These are phyloP conservation scores for Nigrograna mackinnonii DNA, from an alignment of 2,329 filamentous ascomycete genomes.

Conservation along the genomic window DNA sequence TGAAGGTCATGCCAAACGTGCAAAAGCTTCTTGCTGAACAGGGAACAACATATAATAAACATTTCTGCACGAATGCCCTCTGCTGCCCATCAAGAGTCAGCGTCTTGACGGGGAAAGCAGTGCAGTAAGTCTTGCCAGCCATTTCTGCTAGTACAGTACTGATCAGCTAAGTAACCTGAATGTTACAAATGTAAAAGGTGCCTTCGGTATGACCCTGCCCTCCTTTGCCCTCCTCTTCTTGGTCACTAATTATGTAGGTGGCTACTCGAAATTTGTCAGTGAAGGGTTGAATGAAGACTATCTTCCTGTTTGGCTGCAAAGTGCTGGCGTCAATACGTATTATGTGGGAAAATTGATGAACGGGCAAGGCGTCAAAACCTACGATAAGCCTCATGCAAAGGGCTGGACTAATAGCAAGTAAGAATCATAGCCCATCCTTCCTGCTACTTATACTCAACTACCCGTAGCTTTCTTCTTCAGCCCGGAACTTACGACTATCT, in stretches of 20 bases:
- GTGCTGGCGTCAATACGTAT: conserved; percentile 69
- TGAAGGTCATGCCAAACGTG: conserved; percentile 63
- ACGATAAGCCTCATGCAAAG: conserved; percentile 57
- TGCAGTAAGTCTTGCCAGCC: too few species aligned
- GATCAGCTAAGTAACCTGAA: too few species aligned
- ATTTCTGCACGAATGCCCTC: conserved; percentile 68
- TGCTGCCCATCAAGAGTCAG: conserved; percentile 71
- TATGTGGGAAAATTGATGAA: conserved; percentile 74
- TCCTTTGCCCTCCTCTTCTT: too few species aligned
- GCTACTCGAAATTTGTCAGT: conserved; percentile 67
- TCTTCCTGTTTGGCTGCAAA: conserved; percentile 70
- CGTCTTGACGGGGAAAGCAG: conserved; percentile 66
- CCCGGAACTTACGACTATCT: conserved; percentile 70
- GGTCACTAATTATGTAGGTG: too few species aligned
- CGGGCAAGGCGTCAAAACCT: conserved; percentile 62
- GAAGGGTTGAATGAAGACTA: conserved; percentile 69
- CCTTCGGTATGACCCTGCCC: too few species aligned
- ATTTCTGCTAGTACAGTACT: too few species aligned
- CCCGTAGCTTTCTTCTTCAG: conserved; percentile 62
- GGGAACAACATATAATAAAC: conserved; percentile 63
- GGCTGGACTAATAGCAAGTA: conserved; percentile 59
- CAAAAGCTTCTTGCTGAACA: conserved; percentile 60
- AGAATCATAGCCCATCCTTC: neutral
- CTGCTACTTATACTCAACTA: neutral
- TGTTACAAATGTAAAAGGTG: conserved; percentile 59